Evolutionary conservation across 2,329 filamentous ascomycete genomes (phyloP).

Genomic region (Fusarium sp.): DNA sequence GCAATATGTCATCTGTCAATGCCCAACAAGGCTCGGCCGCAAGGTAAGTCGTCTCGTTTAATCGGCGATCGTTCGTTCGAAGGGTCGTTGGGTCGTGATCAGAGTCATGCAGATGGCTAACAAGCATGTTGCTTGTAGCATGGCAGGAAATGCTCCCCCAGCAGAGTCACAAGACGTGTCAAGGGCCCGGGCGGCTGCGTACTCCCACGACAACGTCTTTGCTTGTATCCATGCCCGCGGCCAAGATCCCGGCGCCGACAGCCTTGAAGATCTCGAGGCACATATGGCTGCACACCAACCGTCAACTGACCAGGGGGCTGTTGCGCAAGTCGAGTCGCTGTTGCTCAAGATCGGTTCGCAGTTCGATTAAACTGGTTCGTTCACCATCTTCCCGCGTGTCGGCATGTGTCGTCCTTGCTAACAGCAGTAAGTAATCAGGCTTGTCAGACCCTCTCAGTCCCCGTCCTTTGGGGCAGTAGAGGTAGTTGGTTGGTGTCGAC

Average conservation of each 20-base stretch:
- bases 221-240: conserved; percentile 1
- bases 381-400: neutral
- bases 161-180: conserved; percentile 8
- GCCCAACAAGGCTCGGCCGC: conserved; percentile 22
- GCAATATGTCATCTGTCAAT: conserved; percentile 21
- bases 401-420: neutral
- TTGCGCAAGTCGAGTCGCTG: neutral
- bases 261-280: conserved; percentile 6
- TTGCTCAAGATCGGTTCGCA: neutral
- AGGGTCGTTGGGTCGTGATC: neutral
- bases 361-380: neutral
- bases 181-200: neutral
- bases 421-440: neutral
- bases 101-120: conserved; percentile 11
- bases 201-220: conserved; percentile 8
- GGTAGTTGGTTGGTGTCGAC: neutral
- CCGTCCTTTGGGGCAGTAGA: neutral
- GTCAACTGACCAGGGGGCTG: neutral
- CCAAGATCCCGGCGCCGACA: neutral
- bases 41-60: conserved; percentile 16
- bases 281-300: conserved; percentile 4
- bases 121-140: conserved; percentile 5
- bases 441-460: neutral
- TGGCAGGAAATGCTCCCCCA: neutral
- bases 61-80: neutral